Base-by-base conservation (phyloP, 2,329 filamentous ascomycete genomes). In the Dactylellina sp. region DNA sequence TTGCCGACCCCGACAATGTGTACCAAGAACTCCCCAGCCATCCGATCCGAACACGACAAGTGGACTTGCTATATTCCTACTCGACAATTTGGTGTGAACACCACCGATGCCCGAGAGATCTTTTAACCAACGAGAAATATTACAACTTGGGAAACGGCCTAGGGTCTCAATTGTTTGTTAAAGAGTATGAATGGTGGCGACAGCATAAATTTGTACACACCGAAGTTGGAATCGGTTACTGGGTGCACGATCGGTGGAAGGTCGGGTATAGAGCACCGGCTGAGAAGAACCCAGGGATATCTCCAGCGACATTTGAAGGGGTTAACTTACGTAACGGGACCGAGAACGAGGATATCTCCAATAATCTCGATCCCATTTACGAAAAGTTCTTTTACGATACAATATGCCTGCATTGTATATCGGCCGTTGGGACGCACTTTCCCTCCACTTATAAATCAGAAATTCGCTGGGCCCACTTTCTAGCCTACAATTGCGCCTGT, bases 31-130 rank as follows among this genome's bases (percentile, higher is more conserved):
- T 4, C 9, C 28, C 28, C 9, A 32, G 28, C 28, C 5, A 32
- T 5, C 28, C 28, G 28, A 32, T 9, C 4, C 28, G 28, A 32
- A 32, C 28, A 9, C 28, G 28, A 9, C 28, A 9, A 9, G 28
- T 32, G 28, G 28, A 32, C 9, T 4, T 32, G 14, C 16, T 11
- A 11, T 59, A 59, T 25, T 20, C 11, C 14, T 70, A 70, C 47
- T 70, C 64, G 7, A 70, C 64, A n/a, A 55, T 70, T 35, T 70
- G 64, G 64, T 70, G 64, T 20, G 64, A 70, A 7, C 64, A 70
- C 46, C 64, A 70, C 16, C 37, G 64, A 20, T 70, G 64, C n/a
- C 64, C 64, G 11, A 59, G 56, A 14, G 56, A 70, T 32, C 49
- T 70, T 37, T 32, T 70, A 14, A 37, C 64, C 5, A 49, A 49